Percentiles rank a stretch among this genome's conserved stretches.
Conservation (phyloP, 768 basidiomycete genomes). For the Nevesoporus exiguus region DNA sequence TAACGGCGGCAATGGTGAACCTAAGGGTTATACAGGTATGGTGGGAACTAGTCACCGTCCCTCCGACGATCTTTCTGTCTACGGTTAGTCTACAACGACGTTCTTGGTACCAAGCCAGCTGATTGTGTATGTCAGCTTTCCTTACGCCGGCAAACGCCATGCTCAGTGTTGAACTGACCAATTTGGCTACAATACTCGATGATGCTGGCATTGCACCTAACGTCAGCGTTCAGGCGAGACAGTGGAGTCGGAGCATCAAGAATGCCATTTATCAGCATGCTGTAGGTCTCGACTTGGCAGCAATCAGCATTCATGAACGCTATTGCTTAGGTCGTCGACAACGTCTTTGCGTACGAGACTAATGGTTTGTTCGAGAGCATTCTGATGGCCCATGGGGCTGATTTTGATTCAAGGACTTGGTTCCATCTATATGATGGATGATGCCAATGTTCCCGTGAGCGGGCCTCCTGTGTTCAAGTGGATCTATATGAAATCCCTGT, state of each 20-base stretch:
- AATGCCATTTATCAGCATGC: constrained; percentile 62
- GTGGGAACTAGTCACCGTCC: constrained; percentile 77
- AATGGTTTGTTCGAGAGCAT: constrained; percentile 45
- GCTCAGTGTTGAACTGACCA: constrained; percentile 67
- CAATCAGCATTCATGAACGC: not conserved
- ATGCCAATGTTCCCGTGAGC: constrained; percentile 78
- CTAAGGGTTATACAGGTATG: constrained; percentile 67
- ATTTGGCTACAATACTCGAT: constrained; percentile 61
- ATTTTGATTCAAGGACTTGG: constrained; percentile 48
- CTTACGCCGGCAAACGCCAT: constrained; percentile 79
- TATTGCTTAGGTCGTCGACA: constrained; percentile 49
- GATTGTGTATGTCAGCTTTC: constrained; percentile 50
- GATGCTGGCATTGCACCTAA: constrained; percentile 43
- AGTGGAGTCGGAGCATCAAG: constrained; percentile 55
- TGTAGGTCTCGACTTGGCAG: constrained; percentile 32
- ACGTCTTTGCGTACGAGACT: constrained; percentile 73
- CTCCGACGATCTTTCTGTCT: constrained; percentile 69
- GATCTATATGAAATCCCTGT: not conserved
- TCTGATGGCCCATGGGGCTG: not conserved
- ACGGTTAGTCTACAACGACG: constrained; percentile 40
- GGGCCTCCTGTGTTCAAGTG: not conserved
- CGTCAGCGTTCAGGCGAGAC: constrained; percentile 49
- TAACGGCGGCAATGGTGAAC: constrained; percentile 73
- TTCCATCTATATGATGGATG: constrained; percentile 76
- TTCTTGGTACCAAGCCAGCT: not conserved